Base-by-base conservation (phyloP, 768 basidiomycete genomes). In the Leccinum boreale region DNA sequence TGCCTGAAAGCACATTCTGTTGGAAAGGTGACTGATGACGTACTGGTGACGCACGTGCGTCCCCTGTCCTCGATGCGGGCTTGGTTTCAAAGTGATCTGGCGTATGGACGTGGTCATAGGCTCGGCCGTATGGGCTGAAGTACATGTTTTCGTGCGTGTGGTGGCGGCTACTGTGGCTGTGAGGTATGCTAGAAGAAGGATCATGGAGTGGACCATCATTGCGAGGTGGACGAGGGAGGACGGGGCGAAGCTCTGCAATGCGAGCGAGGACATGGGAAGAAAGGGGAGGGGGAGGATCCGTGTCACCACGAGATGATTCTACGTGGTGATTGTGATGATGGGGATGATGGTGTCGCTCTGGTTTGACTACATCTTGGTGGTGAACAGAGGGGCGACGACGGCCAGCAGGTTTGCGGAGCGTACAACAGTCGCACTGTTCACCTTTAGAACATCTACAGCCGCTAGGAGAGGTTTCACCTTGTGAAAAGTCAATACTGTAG, bases 111-210 rank as follows among this genome's bases (percentile, higher is more conserved):
- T 77, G 71, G 52, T 83, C 87, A 61, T 88, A 84, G 15, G 86
- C 85, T 23, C 86, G 80, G 17, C 81, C 81, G 56, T 90, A 91
- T 0, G 89, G 89, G 53, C 84, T 86, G 67, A 77, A 89, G 46
- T 75, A 73, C 57, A 77, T 73, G 58, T 75, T 75, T 54, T 85
- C 82, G 65, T 81, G 81, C 17, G 62, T 66, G 60, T 85, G 80
- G 65, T 80, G 80, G 50, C 81, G 80, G 54, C 62, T 60, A 12
- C 68, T 52, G 53, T 80, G 77, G 17, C 71, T 73, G 53, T 80
- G 78, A 52, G 76, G 70, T n/a, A 74, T 50, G 52, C 72, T 74
- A 7, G 77, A 73, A 5, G 83, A 80, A 17, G 83, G 80, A 60
- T 79, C 70, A 61, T 84, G 83, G 17, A 78, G 54, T 47, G 77